Base-by-base conservation (phyloP, 2,329 filamentous ascomycete genomes). In the Elsinoe perseae region DNA sequence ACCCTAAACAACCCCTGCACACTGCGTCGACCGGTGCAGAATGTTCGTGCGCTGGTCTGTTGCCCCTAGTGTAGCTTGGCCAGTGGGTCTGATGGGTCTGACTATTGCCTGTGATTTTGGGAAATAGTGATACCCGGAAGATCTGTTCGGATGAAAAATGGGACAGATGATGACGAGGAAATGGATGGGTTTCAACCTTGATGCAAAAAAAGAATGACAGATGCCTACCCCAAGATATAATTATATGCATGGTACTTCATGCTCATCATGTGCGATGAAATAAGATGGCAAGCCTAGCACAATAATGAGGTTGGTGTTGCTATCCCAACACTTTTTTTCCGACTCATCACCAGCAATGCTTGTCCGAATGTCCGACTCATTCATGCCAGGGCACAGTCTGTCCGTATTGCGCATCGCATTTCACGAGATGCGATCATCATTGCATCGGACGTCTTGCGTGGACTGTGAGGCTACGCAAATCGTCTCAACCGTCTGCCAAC, bases 291-390 rank as follows among this genome's bases (percentile, higher is more conserved):
- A 25, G 40, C 20, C 20, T 14, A 23, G 40, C 4, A n/a, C 40
- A 25, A 23, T 12, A 23, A 12, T 44, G 40, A 14, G 21, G 40
- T 44, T 44, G 40, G 40, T 44, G 40, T 44, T 44, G 40, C 40
- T 44, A 44, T 44, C 40, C 40, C 40, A 44, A 44, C 40, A 44
- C 40, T 44, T 44, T 44, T 14, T 12, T 4, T 12, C 18, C 20
- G n/a, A 18, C 20, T 6, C 23, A 44, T 20, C 38, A 42, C 28
- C 18, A 42, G 20, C 20, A 21, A 44, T 44, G 20, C 23, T 10
- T 25, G 20, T 20, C 30, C 48, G 48, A 16, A 52, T 8, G 30
- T 52, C 48, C 48, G 48, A 52, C 48, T 52, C 48, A 25, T 21
- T 20, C 40, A 36, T 36, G 32, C 32, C 32, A 36, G 32, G 32